Conservation (phyloP, 169 alveolate genomes). For the Plasmodium gonderi region DNA sequence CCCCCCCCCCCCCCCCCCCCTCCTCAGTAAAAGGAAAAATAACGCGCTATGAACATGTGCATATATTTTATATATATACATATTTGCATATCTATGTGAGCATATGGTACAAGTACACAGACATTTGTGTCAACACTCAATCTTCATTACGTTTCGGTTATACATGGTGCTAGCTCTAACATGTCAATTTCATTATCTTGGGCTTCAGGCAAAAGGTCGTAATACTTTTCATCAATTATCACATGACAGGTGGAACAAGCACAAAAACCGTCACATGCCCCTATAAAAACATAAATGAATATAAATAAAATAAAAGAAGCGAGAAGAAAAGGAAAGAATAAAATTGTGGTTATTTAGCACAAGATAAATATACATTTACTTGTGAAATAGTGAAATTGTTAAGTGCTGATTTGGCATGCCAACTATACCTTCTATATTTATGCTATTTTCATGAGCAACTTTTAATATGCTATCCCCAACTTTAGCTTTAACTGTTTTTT, state of each 20-base stretch:
- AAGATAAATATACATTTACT: not conserved
- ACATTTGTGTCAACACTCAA: not conserved
- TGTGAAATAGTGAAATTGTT: not conserved
- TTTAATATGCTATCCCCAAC: conserved; percentile 86
- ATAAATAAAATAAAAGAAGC: not conserved
- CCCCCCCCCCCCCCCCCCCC: no score
- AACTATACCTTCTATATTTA: conserved; percentile 87
- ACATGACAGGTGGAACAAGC: conserved; percentile 99
- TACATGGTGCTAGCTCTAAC: conserved; percentile 96
- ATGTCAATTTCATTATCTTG: conserved; percentile 94
- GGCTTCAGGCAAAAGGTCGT: conserved; percentile 91
- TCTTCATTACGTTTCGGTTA: conserved; percentile 90
- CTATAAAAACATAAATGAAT: conserved; percentile 81
- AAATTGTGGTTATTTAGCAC: not conserved
- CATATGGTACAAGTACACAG: not conserved
- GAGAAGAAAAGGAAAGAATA: not conserved
- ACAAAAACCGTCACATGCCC: conserved; percentile 96
- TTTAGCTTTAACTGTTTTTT: conserved; percentile 81
- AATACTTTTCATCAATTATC: conserved; percentile 90
- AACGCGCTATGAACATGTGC: not conserved
- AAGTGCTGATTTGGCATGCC: not conserved
- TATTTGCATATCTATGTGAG: not conserved
- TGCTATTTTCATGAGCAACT: conserved; percentile 86
- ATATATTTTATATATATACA: not conserved
- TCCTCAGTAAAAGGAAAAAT: no score